phyloP scores from a whole-genome alignment of 768 basidiomycete species.

The Hypholoma sublateritium region DNA sequence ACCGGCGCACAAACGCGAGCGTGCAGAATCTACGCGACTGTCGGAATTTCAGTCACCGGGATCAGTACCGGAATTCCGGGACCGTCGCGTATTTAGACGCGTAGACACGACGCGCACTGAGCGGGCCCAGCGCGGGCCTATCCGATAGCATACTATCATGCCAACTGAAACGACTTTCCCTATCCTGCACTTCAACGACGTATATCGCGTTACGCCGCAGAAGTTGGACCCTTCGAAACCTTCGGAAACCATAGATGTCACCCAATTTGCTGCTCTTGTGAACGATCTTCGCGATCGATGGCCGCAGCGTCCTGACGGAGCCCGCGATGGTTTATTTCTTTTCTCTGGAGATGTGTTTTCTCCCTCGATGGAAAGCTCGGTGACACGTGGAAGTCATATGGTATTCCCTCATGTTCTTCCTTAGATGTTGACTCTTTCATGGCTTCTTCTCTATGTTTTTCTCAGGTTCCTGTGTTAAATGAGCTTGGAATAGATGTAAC shows the following conservation, averaged over 20 bases:
- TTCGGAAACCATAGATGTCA: conserved; percentile 75
- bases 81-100: too few relatives aligned
- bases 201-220: conserved; percentile 79
- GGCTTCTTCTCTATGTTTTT: not conserved
- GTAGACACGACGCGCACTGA: not conserved
- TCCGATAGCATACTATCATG: not conserved
- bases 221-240: conserved; percentile 49
- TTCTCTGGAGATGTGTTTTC: conserved; percentile 92
- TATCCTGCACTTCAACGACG: conserved; percentile 79
- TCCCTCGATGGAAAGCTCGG: conserved; percentile 82
- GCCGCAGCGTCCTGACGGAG: conserved; percentile 44
- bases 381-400: conserved; percentile 92
- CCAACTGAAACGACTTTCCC: conserved; percentile 22
- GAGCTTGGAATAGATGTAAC: conserved; percentile 76
- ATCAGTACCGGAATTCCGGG: not conserved
- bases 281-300: conserved; percentile 61
- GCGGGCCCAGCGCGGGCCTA: too few relatives aligned
- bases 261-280: conserved; percentile 78
- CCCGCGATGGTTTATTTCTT: conserved; percentile 70
- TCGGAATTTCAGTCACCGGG: not conserved
- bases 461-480: conserved; percentile 84
- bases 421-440: not conserved
- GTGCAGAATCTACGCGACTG: not conserved
- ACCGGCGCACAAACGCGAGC: not conserved
- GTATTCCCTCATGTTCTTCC: conserved; percentile 32